phyloP scores from a whole-genome alignment of 2,329 filamentous ascomycete genomes.

The Aspergillus sp. region DNA sequence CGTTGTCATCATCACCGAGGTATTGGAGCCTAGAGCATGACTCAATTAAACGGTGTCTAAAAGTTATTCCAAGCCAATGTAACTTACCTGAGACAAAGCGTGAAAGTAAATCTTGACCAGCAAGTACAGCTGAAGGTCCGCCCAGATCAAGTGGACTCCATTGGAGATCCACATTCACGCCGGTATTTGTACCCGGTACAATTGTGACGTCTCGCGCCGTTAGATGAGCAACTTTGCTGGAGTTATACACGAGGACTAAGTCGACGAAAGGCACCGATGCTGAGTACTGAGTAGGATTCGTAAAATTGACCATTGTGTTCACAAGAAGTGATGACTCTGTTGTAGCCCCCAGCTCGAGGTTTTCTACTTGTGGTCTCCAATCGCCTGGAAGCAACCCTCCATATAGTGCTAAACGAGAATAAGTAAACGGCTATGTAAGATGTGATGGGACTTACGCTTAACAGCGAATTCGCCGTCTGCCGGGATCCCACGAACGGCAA shows the following conservation, averaged over 20 bases:
- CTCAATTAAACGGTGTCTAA: conserved; percentile 10
- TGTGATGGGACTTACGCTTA: conserved; percentile 73
- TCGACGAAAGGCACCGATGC: conserved; percentile 78
- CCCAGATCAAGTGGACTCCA: conserved; percentile 71
- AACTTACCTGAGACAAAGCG: conserved; percentile 76
- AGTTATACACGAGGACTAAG: conserved; percentile 73
- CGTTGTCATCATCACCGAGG: conserved; percentile 70
- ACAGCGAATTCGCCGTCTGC: conserved; percentile 81
- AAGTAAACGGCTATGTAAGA: conserved; percentile 26
- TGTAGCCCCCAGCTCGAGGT: conserved; percentile 71
- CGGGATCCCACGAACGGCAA: conserved; percentile 80
- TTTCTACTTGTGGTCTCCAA: conserved; percentile 65
- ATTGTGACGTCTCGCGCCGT: conserved; percentile 65
- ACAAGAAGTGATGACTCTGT: conserved; percentile 69
- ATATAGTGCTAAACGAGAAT: conserved; percentile 55
- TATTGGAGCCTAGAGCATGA: conserved; percentile 64
- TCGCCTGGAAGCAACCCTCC: conserved; percentile 49
- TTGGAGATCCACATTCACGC: conserved; percentile 64
- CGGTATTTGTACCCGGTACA: conserved; percentile 68
- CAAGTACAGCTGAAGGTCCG: conserved; percentile 59
- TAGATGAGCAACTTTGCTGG: conserved; percentile 72
- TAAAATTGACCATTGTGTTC: conserved; percentile 73
- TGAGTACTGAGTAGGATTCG: conserved; percentile 86
- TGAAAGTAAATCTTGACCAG: conserved; percentile 74
- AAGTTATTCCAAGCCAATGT: too few species aligned